Base-by-base conservation (phyloP, 352 stramenopile genomes). In the Phytophthora quininea region DNA sequence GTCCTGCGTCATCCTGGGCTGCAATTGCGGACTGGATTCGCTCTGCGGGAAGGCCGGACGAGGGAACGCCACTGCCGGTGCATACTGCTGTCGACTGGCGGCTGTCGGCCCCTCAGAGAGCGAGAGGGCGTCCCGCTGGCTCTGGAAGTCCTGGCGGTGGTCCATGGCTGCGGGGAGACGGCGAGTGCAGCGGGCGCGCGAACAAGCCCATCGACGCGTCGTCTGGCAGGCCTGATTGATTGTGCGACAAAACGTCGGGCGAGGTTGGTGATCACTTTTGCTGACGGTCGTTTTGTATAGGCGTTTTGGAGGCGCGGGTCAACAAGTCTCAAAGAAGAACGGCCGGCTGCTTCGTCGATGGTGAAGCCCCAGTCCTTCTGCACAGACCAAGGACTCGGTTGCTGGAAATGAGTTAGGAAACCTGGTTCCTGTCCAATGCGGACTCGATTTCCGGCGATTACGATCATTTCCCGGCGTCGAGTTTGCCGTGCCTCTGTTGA, bases 41-140 rank as follows among this genome's bases (percentile, higher is more conserved):
- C 69, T 57, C 38, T 77, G 65, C 30, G 65, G 70, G 50, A 79
- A 79, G 1, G 64, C 9, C 10, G 64, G 56, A 32, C 59, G 63
- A 2, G 43, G 64, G 48, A 79, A 76, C 5, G 66, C 51, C 19
- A 55, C 19, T 6, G 57, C 40, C 14, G 30, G 4, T 19, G 49
- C 4, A 42, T 48, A 58, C 8, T 30, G 42, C 30, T 45, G 27
- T 9, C 42, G 35, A 42, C 33, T 49, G 6, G 59, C 12, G 24
- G 24, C 53, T 10, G 32, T 48, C 31, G 30, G 58, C 53, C 32
- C 19, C 37, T 58, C 38, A 50, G 14, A 42, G 46, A 10, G 43
- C 2, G 53, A 42, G 30, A 38, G 7, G 5, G 27, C 32, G 19
- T 7, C 31, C 3, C 1, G 19, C 27, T 33, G 46, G 38, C 19